Base-by-base conservation (phyloP, 306 rosid species). In the Inga leiocalycina region DNA sequence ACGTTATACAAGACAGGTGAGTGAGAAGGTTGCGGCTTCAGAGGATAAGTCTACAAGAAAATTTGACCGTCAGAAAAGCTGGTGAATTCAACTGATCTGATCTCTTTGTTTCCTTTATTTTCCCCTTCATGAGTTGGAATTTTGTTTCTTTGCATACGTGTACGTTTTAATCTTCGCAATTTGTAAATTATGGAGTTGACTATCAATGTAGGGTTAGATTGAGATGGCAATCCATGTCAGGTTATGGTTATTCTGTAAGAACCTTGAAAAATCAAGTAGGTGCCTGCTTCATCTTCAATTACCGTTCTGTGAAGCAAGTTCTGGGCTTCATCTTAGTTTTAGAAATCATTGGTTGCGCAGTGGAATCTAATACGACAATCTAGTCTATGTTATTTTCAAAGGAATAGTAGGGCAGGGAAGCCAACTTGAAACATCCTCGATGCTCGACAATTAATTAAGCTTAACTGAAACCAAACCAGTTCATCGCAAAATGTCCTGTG, bases 61-160 rank as follows among this genome's bases (percentile, higher is more conserved):
- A 59, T 87, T 76, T 37, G 84, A 81, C 35, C 90, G 81, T 44
- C 89, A 77, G 84, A 91, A 86, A 87, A 89, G 88, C 80, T 90
- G 84, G 89, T 93, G 95, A 71, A 13, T 14, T 71, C 37, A 8
- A 59, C 35, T 71, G 52, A 41, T 71, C 19, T 71, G 52, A 41
- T 43, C 30, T 43, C 24, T 20, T 70, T 5, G 6, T 16, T 30
- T 51, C 68, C 56, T 27, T 81, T 49, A 45, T 13, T 74, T 45
- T 82, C 24, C 30, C 30, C 72, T 68, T 10, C 54, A 78, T 27
- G 78, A 72, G 72, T 75, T 48, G 71, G 77, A 51, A 72, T 77
- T 84, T 85, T 81, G 78, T 4, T 74, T 48, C 20, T 78, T 82
- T 76, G 66, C 67, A 86, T 87, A 78, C 32, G 39, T 81, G 75